Conservation (phyloP, 2,329 filamentous ascomycete species). For the Fusarium sp. region DNA sequence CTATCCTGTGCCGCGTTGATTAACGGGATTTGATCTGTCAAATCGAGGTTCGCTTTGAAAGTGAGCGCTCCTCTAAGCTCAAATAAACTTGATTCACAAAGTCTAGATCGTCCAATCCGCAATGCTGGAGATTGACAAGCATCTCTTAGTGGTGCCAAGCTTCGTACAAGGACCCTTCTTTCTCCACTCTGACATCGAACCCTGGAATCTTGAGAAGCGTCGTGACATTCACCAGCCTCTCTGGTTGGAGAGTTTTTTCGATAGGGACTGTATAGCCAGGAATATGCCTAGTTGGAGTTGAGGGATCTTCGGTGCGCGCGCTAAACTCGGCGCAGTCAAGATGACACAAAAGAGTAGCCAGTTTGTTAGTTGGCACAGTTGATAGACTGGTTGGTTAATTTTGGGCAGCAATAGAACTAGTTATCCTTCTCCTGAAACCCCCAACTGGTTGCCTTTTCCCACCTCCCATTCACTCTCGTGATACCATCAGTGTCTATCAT, state of each 20-base stretch:
- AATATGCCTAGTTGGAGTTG: slow-evolving; percentile 4
- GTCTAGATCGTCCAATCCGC: slow-evolving; percentile 30
- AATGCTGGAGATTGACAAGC: slow-evolving; percentile 23
- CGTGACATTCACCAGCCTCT: slow-evolving; percentile 23
- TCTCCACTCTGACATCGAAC: slow-evolving; percentile 31
- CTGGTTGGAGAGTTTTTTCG: slow-evolving; percentile 17
- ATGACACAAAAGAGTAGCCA: slow-evolving; percentile 10
- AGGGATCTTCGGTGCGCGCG: slow-evolving; percentile 30
- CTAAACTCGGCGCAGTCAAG: slow-evolving; percentile 28
- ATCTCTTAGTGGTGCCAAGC: slow-evolving; percentile 31
- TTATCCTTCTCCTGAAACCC: slow-evolving; percentile 21
- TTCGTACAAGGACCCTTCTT: slow-evolving; percentile 3
- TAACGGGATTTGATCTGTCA: neutral
- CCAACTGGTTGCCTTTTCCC: slow-evolving; percentile 1
- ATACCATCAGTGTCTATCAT: slow-evolving; percentile 21
- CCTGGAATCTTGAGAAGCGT: slow-evolving; percentile 14
- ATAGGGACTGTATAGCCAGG: neutral
- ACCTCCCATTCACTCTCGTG: slow-evolving; percentile 20
- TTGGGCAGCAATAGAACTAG: neutral
- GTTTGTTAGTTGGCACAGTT: neutral
- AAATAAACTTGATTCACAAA: slow-evolving; percentile 28
- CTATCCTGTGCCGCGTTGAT: neutral
- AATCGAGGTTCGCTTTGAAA: neutral
- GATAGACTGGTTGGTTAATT: slow-evolving; percentile 5
- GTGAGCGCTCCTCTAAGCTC: neutral